Conservation (phyloP, 192 early-diverging fungal species). For the Coemansia sp. region DNA sequence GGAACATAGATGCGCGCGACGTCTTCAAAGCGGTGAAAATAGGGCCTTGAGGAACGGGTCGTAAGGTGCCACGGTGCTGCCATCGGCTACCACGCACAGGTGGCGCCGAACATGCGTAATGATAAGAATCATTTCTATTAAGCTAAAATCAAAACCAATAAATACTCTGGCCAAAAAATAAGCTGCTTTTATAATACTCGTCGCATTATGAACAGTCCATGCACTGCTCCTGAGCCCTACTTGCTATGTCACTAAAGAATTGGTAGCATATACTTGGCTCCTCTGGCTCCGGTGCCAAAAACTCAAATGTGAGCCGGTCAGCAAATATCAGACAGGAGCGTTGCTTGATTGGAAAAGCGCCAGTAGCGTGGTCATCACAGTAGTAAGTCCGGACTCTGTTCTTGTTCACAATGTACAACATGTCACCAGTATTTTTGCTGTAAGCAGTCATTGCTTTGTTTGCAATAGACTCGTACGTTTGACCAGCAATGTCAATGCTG, state of each 20-base stretch:
- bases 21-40: background rate
- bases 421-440: no score
- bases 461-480: background rate
- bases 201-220: no score
- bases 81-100: background rate
- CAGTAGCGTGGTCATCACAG: background rate
- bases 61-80: background rate
- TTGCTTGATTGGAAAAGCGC: background rate
- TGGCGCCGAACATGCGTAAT: slow-evolving; percentile 54
- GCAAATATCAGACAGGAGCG: background rate
- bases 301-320: background rate
- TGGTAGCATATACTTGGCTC: background rate
- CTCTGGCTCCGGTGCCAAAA: background rate
- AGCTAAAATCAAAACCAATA: no score
- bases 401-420: background rate
- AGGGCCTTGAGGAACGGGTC: slow-evolving; percentile 1
- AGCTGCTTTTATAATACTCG: no score
- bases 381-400: background rate
- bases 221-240: background rate
- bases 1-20: background rate
- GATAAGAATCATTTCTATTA: no score
- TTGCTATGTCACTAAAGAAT: background rate
- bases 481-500: background rate
- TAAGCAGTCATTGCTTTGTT: background rate
- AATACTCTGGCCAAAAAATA: no score